These are phyloP conservation scores for Tripidium arundinaceum DNA, from an alignment of 202 grass and related monocot species.

Conservation along the genomic window DNA sequence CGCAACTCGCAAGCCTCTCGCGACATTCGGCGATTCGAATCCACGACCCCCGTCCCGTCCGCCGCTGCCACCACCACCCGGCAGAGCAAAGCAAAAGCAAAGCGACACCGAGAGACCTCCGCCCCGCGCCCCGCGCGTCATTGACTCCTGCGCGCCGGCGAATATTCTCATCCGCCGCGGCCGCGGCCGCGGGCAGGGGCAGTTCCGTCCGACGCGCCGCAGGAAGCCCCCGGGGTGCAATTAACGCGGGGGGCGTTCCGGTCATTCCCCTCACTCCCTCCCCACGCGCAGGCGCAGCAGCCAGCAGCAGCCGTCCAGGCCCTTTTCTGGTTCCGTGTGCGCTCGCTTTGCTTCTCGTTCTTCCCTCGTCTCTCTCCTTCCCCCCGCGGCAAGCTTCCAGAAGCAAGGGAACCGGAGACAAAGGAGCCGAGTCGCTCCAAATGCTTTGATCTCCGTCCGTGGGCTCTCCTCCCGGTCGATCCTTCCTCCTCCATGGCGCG, in stretches of 20 bases:
- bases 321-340: not conserved
- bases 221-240: not conserved
- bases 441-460: slow-evolving; percentile 12
- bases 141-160: not conserved
- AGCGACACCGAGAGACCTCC: slow-evolving; percentile 6
- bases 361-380: not conserved
- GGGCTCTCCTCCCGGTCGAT: not conserved
- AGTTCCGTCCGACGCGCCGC: slow-evolving; percentile 19
- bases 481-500: slow-evolving; percentile 15
- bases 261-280: not conserved
- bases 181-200: not conserved
- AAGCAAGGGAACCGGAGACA: not conserved
- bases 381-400: slow-evolving; percentile 6
- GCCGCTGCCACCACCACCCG: not conserved
- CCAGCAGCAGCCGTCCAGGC: not conserved
- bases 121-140: not conserved
- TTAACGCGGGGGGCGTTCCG: not conserved
- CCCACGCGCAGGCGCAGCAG: not conserved
- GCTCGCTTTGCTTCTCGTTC: not conserved
- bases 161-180: slow-evolving; percentile 17
- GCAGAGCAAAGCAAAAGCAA: not conserved
- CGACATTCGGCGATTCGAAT: not conserved
- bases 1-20: not conserved
- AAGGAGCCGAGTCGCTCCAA: not conserved
- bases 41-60: not conserved